Base-by-base conservation (phyloP, 1,139 yeast species). In the Eremothecium cymbalariae region DNA sequence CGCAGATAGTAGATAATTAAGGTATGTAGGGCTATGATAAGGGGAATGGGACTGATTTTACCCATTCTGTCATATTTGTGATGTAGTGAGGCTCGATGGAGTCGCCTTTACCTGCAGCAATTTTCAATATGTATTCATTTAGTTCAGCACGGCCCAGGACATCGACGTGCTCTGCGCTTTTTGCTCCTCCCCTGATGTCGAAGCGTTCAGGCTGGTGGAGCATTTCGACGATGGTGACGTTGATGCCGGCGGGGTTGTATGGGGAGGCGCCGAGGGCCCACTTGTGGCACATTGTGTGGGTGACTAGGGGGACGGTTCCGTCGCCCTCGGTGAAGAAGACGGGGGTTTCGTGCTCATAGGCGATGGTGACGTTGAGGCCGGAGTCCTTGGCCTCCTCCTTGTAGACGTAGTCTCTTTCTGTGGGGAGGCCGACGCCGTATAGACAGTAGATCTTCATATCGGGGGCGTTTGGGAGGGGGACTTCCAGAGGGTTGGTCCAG, bases 101-200 rank as follows among this genome's bases (percentile, higher is more conserved):
- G 31, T 73, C 74, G 4, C 93, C 94, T 32, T 67, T 57, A 0
- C 97, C 98, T 30, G 85, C 69, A 3, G 88, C 96, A 15, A 90
- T 88, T 42, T 73, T 72, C 39, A 90, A 65, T 4, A 90, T 67
- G 50, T 88, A 64, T 53, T 90, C 96, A 55, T 90, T 90, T 55
- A 90, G 65, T 54, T 81, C 95, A 0, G 96, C 86, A 40, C 95
- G 77, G 1, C 98, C 98, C 32, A 90, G 66, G 38, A 90, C 86
- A 57, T 93, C 98, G 16, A 90, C 98, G 59, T 90, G 98, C 51
- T 90, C 98, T 0, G 98, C 96, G 1, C 97, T 90, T 54, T 83
- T 83, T 15, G 96, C 94, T 4, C 98, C 98, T 14, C 98, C 98
- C 46, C 98, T 72, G 33, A 90, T 81, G 62, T 93, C 98, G 53